phyloP scores from a whole-genome alignment of 371 early-diverging fungal genomes.

The Blakeslea trispora region DNA sequence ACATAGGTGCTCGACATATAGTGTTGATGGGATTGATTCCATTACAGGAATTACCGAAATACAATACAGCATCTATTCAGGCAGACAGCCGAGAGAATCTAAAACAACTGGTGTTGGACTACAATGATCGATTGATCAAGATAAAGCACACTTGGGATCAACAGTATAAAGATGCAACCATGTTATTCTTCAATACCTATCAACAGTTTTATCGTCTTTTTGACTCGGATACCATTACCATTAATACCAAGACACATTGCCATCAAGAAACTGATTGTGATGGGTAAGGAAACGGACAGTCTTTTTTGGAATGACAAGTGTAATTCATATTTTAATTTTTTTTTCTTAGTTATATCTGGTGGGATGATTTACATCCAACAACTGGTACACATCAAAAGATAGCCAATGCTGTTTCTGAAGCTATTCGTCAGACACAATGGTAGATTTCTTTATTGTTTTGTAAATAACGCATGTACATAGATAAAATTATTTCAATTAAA shows the following conservation, averaged over 20 bases:
- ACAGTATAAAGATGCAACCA: no score
- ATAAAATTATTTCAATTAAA: no score
- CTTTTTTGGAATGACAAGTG: no score
- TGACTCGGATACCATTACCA: neutral
- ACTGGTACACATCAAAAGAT: constrained; percentile 11
- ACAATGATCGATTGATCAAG: constrained; percentile 14
- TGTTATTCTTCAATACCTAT: constrained; percentile 10
- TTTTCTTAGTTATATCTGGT: no score
- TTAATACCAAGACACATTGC: constrained; percentile 6
- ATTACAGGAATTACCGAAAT: constrained; percentile 10
- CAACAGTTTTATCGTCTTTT: constrained; percentile 2
- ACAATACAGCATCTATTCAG: neutral
- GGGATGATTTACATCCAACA: constrained; percentile 20
- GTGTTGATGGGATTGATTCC: constrained; percentile 17
- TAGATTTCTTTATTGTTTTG: no score
- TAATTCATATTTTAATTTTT: no score
- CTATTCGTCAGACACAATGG: no score
- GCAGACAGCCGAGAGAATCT: neutral
- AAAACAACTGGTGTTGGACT: constrained; percentile 1
- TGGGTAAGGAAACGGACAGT: no score
- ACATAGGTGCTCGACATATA: constrained; percentile 8
- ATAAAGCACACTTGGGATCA: no score
- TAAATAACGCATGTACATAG: no score
- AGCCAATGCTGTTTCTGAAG: constrained; percentile 8
- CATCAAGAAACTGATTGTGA: constrained; percentile 1